Evolutionary conservation across 495 filamentous ascomycete genomes (phyloP), one percentile per base, ranked within the genome.

Genomic region (Penicillium fimorum): DNA sequence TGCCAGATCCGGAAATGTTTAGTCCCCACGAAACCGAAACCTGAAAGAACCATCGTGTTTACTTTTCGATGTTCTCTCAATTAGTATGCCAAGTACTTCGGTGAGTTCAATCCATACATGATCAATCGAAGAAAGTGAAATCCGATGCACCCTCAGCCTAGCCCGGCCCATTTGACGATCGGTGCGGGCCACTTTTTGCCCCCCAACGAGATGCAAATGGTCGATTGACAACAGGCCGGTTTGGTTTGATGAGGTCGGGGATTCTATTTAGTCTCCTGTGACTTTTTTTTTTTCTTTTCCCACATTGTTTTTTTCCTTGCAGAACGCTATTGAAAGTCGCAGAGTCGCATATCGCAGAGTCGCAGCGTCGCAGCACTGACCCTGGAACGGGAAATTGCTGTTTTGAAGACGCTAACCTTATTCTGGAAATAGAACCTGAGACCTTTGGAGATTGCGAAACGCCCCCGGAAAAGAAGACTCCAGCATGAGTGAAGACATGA

Each of bases 161-260:
- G 45, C 9, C 45, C 45, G 45, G 45, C 24, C 45, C 45, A 47
- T 17, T 29, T 47, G 25, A 29, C 30, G 29, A 43, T 53, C 52
- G 33, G 32, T 12, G 52, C 52, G 42, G 50, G 25, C 30, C 50
- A 18, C 50, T 20, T 10, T 46, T 32, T 22, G 24, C 45, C 20
- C 27, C 27, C 51, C 27, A 44, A 38, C 35, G 35, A 41, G 20
- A 22, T 18, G 38, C 25, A 13, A 33, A 48, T 46, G 51, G 44
- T 38, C 53, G 35, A 42, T 56, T 49, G 25, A 45, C 25, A 56
- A 56, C 24, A 37, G 45, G 42, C 25, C 51, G 51, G 42, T 54
- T 54, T 54, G 51, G 42, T 54, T 54, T 54, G 53, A 56, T 32
- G 53, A 48, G 18, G 15, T 25, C 38, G 24, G 35, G 24, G 20